A percentile compares a stretch with the other conserved stretches of the same genome.
Conservation (phyloP, 2,329 filamentous ascomycete genomes). For the Colletotrichum salicis region DNA sequence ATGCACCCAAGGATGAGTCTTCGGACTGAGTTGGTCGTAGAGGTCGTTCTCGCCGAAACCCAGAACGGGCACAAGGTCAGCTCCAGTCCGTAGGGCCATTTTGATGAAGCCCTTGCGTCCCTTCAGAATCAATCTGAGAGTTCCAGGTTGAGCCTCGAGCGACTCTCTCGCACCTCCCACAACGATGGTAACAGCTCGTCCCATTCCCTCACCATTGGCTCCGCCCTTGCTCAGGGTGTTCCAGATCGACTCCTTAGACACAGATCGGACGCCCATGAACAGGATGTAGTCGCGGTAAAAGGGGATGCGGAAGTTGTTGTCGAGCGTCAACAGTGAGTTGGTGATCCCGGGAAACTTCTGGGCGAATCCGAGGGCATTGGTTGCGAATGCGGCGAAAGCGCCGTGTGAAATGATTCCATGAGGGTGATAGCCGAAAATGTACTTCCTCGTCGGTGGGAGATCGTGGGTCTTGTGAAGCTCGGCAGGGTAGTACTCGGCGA, state of each 20-base stretch:
- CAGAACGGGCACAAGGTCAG: slow-evolving; percentile 91
- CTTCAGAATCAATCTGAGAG: slow-evolving; percentile 80
- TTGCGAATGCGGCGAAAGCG: slow-evolving; percentile 91
- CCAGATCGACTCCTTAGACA: slow-evolving; percentile 91
- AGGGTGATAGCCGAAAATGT: slow-evolving; percentile 97
- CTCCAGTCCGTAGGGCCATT: slow-evolving; percentile 89
- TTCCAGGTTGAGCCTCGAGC: slow-evolving; percentile 84
- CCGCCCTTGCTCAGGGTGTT: slow-evolving; percentile 87
- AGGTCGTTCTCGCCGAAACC: slow-evolving; percentile 96
- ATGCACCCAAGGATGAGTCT: slow-evolving; percentile 82
- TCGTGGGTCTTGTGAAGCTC: slow-evolving; percentile 85
- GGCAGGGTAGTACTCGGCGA: slow-evolving; percentile 92
- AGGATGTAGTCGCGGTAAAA: slow-evolving; percentile 96
- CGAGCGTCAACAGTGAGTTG: slow-evolving; percentile 92
- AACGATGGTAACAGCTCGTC: slow-evolving; percentile 96
- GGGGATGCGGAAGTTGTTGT: slow-evolving; percentile 93
- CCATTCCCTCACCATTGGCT: slow-evolving; percentile 82
- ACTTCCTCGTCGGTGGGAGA: slow-evolving; percentile 84
- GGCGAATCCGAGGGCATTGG: slow-evolving; percentile 87
- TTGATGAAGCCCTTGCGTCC: slow-evolving; percentile 94
- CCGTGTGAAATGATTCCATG: slow-evolving; percentile 98
- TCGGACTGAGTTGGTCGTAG: slow-evolving; percentile 87
- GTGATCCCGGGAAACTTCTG: slow-evolving; percentile 94
- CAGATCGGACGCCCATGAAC: slow-evolving; percentile 85
- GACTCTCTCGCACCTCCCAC: slow-evolving; percentile 93